Evolutionary conservation across 2,329 filamentous ascomycete species (phyloP).

Genomic region (Talaromyces sp.): DNA sequence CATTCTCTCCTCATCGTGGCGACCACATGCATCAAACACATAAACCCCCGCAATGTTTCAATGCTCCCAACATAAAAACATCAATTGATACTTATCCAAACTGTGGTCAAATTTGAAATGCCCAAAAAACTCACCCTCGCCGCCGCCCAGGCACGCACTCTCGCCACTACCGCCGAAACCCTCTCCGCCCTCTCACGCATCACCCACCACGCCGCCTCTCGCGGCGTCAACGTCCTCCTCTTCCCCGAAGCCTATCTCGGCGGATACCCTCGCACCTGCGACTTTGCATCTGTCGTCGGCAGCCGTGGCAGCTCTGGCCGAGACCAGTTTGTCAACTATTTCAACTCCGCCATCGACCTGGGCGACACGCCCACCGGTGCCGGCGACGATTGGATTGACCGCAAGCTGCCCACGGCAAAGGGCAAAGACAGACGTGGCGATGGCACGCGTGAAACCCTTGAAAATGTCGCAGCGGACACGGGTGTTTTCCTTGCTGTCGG

Average conservation of each 20-base stretch:
- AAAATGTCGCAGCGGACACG: conserved; percentile 67
- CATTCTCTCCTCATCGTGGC: too few species aligned
- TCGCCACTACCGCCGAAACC: conserved; percentile 46
- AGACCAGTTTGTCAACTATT: conserved; percentile 78
- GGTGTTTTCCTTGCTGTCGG: conserved; percentile 79
- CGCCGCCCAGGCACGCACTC: conserved; percentile 44
- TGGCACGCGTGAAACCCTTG: conserved; percentile 73
- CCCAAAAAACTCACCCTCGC: conserved; percentile 37
- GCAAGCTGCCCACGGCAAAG: conserved; percentile 49
- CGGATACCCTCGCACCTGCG: conserved; percentile 77
- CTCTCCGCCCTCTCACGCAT: conserved; percentile 60
- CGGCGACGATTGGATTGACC: conserved; percentile 65
- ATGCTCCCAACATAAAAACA: neutral
- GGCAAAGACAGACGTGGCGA: conserved; percentile 56
- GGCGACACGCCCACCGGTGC: conserved; percentile 70
- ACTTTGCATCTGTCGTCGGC: conserved; percentile 71
- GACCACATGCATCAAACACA: too few species aligned
- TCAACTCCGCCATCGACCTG: conserved; percentile 70
- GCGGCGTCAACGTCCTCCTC: conserved; percentile 63
- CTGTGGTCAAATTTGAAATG: conserved; percentile 20
- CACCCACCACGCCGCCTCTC: conserved; percentile 57
- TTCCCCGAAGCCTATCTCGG: conserved; percentile 91
- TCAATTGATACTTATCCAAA: neutral
- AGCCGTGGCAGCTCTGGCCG: conserved; percentile 62
- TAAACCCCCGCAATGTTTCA: too few species aligned